Conservation (phyloP, 2,329 filamentous ascomycete genomes). For the Coniochaeta sp. region DNA sequence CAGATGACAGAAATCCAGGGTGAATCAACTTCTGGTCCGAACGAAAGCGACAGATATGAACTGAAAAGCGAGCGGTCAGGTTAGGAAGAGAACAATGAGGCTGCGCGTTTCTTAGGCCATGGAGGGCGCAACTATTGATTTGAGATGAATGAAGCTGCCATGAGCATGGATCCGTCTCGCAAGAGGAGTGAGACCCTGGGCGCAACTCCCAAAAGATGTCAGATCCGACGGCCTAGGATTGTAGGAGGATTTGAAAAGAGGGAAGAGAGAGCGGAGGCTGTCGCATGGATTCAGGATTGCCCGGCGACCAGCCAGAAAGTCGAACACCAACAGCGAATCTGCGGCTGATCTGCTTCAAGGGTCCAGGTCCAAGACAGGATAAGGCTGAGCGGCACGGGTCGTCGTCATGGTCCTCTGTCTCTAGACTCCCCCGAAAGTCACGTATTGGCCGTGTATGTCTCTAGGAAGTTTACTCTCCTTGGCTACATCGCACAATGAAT, state of each 20-base stretch:
- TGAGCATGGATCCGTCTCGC: background rate
- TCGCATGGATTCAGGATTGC: background rate
- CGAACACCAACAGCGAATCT: background rate
- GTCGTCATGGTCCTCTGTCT: background rate
- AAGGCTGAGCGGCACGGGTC: conserved; percentile 1
- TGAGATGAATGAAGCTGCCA: background rate
- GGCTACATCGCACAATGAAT: no score
- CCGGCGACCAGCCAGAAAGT: no score
- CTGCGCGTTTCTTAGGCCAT: background rate
- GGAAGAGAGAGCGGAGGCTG: background rate
- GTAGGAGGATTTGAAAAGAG: background rate
- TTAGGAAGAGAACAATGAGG: background rate
- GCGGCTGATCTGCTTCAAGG: background rate
- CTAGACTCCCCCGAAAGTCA: no score
- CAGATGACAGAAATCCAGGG: background rate
- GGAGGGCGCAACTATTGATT: background rate
- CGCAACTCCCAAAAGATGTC: background rate
- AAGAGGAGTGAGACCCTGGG: background rate
- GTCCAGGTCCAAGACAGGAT: background rate
- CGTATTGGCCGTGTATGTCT: no score
- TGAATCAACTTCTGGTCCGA: background rate
- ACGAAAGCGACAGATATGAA: background rate
- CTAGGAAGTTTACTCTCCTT: no score
- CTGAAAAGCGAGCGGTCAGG: background rate
- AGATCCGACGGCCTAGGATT: background rate